A percentile compares a stretch with the other conserved stretches of the same genome.
Evolutionary conservation across 192 early-diverging fungal species (phyloP).

Genomic region (Umbelopsis ramanniana): DNA sequence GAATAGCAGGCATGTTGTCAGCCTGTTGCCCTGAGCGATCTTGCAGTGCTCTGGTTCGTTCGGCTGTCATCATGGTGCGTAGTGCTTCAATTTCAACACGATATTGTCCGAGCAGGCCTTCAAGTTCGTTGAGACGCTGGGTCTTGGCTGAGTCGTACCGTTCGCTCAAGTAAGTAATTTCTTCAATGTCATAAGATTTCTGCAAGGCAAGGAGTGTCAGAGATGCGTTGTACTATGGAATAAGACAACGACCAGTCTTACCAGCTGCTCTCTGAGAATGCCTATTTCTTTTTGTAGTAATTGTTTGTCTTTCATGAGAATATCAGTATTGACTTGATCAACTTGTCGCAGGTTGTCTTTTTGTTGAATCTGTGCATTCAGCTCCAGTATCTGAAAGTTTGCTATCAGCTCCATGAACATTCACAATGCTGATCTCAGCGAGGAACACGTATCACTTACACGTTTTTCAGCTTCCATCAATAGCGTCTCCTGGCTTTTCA

Average conservation of each 20-base stretch:
- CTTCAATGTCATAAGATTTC: conserved; percentile 61
- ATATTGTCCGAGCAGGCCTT: conserved; percentile 56
- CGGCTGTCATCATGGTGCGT: conserved; percentile 15
- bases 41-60: conserved; percentile 16
- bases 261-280: conserved; percentile 70
- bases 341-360: conserved; percentile 45
- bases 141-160: conserved; percentile 64
- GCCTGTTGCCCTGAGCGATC: background rate
- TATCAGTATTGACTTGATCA: conserved; percentile 40
- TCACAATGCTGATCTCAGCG: background rate
- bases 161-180: conserved; percentile 49
- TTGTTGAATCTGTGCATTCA: conserved; percentile 49
- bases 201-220: background rate
- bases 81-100: conserved; percentile 8
- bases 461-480: conserved; percentile 17
- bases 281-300: conserved; percentile 64
- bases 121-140: conserved; percentile 62
- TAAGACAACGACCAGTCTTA: conserved; percentile 22
- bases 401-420: background rate
- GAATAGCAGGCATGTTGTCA: background rate
- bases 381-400: conserved; percentile 35
- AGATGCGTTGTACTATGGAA: background rate
- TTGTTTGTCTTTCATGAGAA: conserved; percentile 51
- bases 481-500: conserved; percentile 24
- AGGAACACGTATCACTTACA: conserved; percentile 35